phyloP scores from a whole-genome alignment of 2,329 filamentous ascomycete genomes.

The Diplodia intermedia region DNA sequence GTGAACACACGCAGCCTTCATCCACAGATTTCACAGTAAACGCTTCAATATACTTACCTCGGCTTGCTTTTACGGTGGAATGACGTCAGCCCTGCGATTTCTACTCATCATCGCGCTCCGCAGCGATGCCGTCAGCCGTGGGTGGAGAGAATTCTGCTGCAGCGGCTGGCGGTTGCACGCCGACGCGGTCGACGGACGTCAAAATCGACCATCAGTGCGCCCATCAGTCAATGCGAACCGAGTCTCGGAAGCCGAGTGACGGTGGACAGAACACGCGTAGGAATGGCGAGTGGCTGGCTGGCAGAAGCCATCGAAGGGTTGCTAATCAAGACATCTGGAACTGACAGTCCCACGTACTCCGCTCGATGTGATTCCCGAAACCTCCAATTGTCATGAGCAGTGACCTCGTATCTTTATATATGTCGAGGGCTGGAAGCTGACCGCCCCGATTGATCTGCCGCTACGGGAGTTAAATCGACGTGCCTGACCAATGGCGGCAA shows the following conservation, averaged over 20 bases:
- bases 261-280: not conserved
- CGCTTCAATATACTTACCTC: not conserved
- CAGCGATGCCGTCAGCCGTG: not conserved
- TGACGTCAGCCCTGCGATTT: not conserved
- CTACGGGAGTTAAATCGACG: slow-evolving; percentile 6
- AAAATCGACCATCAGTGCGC: not conserved
- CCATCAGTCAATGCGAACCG: not conserved
- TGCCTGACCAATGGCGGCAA: not conserved
- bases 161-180: not conserved
- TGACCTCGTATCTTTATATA: not conserved
- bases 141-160: not conserved
- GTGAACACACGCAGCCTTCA: not conserved
- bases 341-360: not conserved
- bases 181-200: not conserved
- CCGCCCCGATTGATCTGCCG: not conserved
- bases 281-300: not conserved
- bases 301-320: not conserved
- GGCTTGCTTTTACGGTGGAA: not conserved
- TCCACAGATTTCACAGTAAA: not conserved
- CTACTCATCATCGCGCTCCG: not conserved
- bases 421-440: slow-evolving; percentile 4
- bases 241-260: slow-evolving; percentile 2
- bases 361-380: not conserved
- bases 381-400: not conserved
- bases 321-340: slow-evolving; percentile 5